phyloP scores from a whole-genome alignment of 1,139 yeast species.

The Yamadazyma buinensis region DNA sequence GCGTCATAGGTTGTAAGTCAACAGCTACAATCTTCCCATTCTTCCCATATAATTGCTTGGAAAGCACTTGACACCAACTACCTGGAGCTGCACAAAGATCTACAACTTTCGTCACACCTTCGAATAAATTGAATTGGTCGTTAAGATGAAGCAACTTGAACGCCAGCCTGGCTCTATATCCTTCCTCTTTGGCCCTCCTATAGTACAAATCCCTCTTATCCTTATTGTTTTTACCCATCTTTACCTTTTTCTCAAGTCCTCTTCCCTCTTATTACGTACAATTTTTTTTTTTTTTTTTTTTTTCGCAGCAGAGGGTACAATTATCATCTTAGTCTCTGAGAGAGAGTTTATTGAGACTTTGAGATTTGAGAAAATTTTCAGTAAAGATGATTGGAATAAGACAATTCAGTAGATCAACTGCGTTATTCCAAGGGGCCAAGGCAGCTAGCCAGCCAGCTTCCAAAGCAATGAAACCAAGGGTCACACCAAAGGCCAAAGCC shows the following conservation, averaged over 20 bases:
- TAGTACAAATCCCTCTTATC: conserved; percentile 91
- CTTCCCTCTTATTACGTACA: too few relatives aligned
- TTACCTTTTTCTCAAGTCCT: neutral
- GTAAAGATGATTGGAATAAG: conserved; percentile 2
- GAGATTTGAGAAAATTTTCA: conserved; percentile 3
- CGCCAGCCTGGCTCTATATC: conserved; percentile 96
- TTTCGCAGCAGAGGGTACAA: too few relatives aligned
- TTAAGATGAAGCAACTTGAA: conserved; percentile 86
- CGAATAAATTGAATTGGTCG: conserved; percentile 81
- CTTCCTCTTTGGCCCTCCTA: conserved; percentile 93
- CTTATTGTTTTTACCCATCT: conserved; percentile 92
- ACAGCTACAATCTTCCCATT: conserved; percentile 85
- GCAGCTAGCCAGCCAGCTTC: neutral
- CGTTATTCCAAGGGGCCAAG: conserved; percentile 1
- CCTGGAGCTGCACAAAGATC: conserved; percentile 99
- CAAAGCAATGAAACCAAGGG: neutral
- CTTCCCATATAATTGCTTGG: conserved; percentile 54
- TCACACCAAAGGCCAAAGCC: neutral
- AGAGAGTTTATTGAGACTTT: neutral
- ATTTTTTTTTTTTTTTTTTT: too few relatives aligned
- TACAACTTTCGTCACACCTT: conserved; percentile 76
- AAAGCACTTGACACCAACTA: conserved; percentile 96
- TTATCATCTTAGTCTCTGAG: too few relatives aligned
- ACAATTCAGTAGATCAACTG: neutral
- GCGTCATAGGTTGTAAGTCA: conserved; percentile 96